These are phyloP conservation scores for Stemphylium lycopersici DNA, from an alignment of 2,329 filamentous ascomycete species.

Conservation along the genomic window DNA sequence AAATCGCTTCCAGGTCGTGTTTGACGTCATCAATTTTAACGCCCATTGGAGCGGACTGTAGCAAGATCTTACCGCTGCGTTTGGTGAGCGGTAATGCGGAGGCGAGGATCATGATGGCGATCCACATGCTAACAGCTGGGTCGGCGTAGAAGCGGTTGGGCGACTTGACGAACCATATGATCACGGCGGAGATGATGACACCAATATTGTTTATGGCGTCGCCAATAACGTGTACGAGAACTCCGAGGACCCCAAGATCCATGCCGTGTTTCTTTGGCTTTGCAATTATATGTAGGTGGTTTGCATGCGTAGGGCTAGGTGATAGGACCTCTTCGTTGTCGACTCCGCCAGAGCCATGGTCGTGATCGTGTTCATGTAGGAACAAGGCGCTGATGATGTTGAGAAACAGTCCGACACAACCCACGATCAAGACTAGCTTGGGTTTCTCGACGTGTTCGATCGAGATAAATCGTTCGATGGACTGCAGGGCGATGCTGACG, in stretches of 20 bases:
- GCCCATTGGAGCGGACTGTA: constrained; percentile 68
- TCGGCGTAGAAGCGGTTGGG: constrained; percentile 72
- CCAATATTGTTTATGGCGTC: constrained; percentile 79
- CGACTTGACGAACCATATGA: constrained; percentile 70
- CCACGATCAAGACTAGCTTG: constrained; percentile 70
- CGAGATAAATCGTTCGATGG: constrained; percentile 71
- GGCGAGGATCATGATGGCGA: constrained; percentile 73
- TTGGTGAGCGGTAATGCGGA: constrained; percentile 68
- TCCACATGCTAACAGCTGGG: constrained; percentile 70
- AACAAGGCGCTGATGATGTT: constrained; percentile 72
- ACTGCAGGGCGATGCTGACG: constrained; percentile 74
- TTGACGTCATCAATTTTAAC: constrained; percentile 68
- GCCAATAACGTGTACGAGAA: constrained; percentile 72
- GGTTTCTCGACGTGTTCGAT: constrained; percentile 66
- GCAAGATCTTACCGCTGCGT: constrained; percentile 67
- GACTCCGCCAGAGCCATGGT: constrained; percentile 45
- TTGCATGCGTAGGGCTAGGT: constrained; percentile 22
- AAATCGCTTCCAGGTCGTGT: constrained; percentile 72
- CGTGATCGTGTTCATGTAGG: constrained; percentile 61
- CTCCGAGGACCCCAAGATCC: constrained; percentile 73
- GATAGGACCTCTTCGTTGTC: constrained; percentile 21
- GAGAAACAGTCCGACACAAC: constrained; percentile 68
- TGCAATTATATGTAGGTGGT: constrained; percentile 36
- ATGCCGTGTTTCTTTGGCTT: constrained; percentile 40
- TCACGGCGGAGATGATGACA: constrained; percentile 71